These are phyloP conservation scores for Aureobasidium pullulans DNA, from an alignment of 2,329 filamentous ascomycete species.

Conservation along the genomic window DNA sequence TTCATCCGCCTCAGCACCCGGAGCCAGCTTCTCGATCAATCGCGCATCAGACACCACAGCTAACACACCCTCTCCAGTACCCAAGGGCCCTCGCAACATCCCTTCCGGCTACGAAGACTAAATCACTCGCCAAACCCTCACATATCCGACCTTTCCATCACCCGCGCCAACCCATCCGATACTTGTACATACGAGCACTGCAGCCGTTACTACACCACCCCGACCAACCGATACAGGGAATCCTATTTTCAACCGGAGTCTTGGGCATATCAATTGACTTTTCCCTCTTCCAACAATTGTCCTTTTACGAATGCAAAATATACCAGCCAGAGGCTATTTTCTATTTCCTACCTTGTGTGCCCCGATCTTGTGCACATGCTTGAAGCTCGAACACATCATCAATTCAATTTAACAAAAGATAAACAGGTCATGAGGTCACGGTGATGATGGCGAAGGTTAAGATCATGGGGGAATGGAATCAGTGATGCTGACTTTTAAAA, in stretches of 20 bases:
- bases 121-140: slow-evolving; percentile 13
- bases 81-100: slow-evolving; percentile 38
- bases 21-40: background rate
- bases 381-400: background rate
- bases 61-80: slow-evolving; percentile 30
- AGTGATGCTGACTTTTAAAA: background rate
- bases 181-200: background rate
- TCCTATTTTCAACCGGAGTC: background rate
- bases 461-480: background rate
- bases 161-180: background rate
- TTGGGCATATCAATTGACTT: background rate
- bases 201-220: background rate
- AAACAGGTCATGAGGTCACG: too few relatives aligned
- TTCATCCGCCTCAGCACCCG: background rate
- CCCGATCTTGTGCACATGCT: background rate
- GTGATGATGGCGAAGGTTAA: too few relatives aligned
- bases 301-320: slow-evolving; percentile 2
- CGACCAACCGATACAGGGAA: background rate
- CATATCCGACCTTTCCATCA: background rate
- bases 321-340: slow-evolving; percentile 1
- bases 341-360: background rate
- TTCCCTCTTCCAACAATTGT: background rate
- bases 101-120: slow-evolving; percentile 42
- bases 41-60: background rate
- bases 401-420: too few relatives aligned